Evolutionary conservation across 345 rosid species (phyloP), one percentile per base, ranked within the genome.

Genomic region (Boechera retrofracta): DNA sequence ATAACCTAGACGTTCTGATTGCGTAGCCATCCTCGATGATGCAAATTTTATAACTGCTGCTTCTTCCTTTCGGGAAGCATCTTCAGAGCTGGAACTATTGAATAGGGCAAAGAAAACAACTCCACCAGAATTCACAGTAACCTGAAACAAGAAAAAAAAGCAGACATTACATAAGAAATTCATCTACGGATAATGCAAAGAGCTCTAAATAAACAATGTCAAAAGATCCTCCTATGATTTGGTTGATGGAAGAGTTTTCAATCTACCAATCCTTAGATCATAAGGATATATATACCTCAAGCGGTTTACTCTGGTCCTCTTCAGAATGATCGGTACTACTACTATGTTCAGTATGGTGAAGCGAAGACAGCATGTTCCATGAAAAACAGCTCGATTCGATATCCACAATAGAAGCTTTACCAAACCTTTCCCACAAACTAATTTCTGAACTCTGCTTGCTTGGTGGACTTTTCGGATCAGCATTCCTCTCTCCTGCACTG

Each of bases 21-120:
- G 98, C 2, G 97, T 93, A 77, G 99, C 96, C 98, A 92, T 95
- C 89, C 99, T 89, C 38, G 99, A 95, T 5, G 99, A 95, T 15
- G 99, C 83, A 81, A 95, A 93, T 87, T 95, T 95, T 71, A 95
- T 91, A 82, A 95, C 99, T 11, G 99, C 98, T 35, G 93, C 99
- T 62, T 93, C 98, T 82, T 95, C 98, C 70, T 83, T 91, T 3
- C 79, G 74, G 73, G 79, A 58, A 79, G 79, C 66, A 72, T 89
- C 91, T 67, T 66, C 84, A 66, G 28, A 11, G 56, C 75, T 80
- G 61, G 84, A 80, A 57, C 85, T 90, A 71, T 83, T 87, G 85
- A 93, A 91, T 63, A 95, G 78, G 56, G 96, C 98, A 87, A 95
- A 95, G 89, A 95, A 93, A 72, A 95, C 99, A 83, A 95, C 96